Evolutionary conservation across 768 basidiomycete species (phyloP), one percentile per base, ranked within the genome.

Genomic region (Tricholoma furcatifolium): DNA sequence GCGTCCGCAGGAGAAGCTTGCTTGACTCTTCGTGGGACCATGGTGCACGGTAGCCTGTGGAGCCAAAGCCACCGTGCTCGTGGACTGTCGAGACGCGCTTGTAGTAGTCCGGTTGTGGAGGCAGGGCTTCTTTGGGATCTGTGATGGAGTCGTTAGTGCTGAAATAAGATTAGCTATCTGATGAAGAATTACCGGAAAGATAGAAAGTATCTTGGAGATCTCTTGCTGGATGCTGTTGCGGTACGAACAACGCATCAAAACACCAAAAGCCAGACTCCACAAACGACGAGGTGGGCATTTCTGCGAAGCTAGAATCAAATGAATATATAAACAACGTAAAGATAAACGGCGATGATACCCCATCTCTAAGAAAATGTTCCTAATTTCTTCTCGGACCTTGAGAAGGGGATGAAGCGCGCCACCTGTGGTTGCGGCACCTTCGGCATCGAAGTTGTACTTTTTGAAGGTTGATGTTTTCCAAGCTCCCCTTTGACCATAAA

Each of bases 221-320:
- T 63, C 97, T 85, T 11, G 97, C 97, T 6, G 97, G 97, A 74
- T 99, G 97, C 68, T 98, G 96, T 65, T 99, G 97, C 0, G 97
- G 97, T 0, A 99, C 97, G 69, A 96, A 99, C 59, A 99, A 79
- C 1, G 95, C 85, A 69, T 99, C 97, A 71, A 99, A 98, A 68
- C 94, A 97, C 97, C 97, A 99, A 80, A 98, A 99, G 32, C 90
- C 91, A 18, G 93, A 96, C 72, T 99, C 97, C 51, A 99, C 94
- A 67, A 93, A 99, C 50, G 87, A 85, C 45, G 85, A 84, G 8
- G 97, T 98, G 12, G 95, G 93, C 97, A 99, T 99, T 72, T 99
- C 97, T 43, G 93, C 87, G 72, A 98, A 99, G 9, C 96, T 98
- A 47, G 45, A 30, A 38, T 27, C 44, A 21, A n/a, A 17, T 30